Evolutionary conservation across 2,329 filamentous ascomycete species (phyloP).

Genomic region (Fusarium lateritium): DNA sequence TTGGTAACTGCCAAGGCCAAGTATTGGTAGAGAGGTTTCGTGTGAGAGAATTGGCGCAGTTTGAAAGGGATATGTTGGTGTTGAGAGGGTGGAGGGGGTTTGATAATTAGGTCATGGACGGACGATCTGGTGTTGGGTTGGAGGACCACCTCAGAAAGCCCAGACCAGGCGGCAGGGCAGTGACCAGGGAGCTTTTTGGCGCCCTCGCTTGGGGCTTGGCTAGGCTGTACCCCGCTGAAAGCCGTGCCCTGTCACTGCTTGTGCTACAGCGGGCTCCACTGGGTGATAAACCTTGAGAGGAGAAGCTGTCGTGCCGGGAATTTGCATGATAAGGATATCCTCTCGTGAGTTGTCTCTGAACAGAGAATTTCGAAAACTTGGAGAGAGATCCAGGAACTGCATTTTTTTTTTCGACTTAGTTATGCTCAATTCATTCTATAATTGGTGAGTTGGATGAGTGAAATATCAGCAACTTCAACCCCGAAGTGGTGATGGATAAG

Average conservation of each 20-base stretch:
- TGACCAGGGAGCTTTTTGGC: constrained; percentile 31
- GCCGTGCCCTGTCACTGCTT: constrained; percentile 32
- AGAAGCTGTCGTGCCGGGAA: constrained; percentile 9
- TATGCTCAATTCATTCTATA: not conserved
- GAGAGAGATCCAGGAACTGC: not conserved
- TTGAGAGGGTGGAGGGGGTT: constrained; percentile 28
- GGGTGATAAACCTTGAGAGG: constrained; percentile 24
- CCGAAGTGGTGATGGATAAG: constrained; percentile 1
- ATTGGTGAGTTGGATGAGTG: not conserved
- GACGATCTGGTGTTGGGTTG: constrained; percentile 41
- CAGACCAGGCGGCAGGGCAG: constrained; percentile 11
- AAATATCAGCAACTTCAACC: constrained; percentile 3
- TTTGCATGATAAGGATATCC: constrained; percentile 14
- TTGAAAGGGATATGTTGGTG: constrained; percentile 26
- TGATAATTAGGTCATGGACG: constrained; percentile 33
- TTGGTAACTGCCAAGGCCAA: not conserved
- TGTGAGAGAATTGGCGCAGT: constrained; percentile 18
- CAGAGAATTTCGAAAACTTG: not conserved
- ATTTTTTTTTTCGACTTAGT: not conserved
- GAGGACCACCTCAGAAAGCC: constrained; percentile 1
- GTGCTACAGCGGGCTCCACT: constrained; percentile 24
- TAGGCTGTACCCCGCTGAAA: constrained; percentile 34
- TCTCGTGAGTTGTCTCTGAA: not conserved
- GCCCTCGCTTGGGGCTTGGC: constrained; percentile 33
- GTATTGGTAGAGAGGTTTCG: not conserved